phyloP scores from a whole-genome alignment of 169 alveolate genomes.

The Babesia gibsoni region DNA sequence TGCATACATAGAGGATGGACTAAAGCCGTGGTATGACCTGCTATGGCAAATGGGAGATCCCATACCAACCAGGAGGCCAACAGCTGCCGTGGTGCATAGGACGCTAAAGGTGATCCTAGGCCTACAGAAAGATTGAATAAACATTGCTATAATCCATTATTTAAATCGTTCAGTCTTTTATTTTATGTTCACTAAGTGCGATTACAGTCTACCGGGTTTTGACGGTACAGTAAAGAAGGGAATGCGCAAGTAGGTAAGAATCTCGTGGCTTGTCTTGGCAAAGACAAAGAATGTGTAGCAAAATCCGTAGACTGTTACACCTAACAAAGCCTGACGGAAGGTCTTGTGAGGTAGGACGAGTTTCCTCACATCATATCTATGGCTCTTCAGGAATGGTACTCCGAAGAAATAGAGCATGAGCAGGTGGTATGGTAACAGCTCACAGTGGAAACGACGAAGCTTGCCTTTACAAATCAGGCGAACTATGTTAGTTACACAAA shows the following conservation, averaged over 20 bases:
- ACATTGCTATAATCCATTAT: too few relatives aligned
- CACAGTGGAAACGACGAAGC: constrained; percentile 13
- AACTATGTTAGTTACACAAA: constrained; percentile 30
- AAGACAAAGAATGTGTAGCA: constrained; percentile 4
- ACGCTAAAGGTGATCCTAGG: constrained; percentile 66
- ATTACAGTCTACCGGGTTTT: too few relatives aligned
- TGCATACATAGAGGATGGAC: constrained; percentile 67
- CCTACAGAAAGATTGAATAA: constrained; percentile 17
- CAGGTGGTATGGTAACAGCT: constrained; percentile 32
- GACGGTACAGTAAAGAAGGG: constrained; percentile 41
- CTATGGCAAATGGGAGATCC: constrained; percentile 80
- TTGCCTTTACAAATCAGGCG: constrained; percentile 5
- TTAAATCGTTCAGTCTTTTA: too few relatives aligned
- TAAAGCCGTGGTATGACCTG: constrained; percentile 78
- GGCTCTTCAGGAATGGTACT: neutral
- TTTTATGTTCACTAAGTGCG: too few relatives aligned
- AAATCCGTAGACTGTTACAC: constrained; percentile 25
- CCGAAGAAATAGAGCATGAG: constrained; percentile 13
- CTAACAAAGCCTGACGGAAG: neutral
- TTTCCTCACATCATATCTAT: neutral
- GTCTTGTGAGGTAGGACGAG: neutral
- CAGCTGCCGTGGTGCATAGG: constrained; percentile 78
- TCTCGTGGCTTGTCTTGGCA: constrained; percentile 33
- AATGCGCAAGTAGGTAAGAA: constrained; percentile 29
- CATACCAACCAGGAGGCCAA: constrained; percentile 82